Conservation (phyloP, 805 yeast genomes). For the Hagleromyces aurorensis region DNA sequence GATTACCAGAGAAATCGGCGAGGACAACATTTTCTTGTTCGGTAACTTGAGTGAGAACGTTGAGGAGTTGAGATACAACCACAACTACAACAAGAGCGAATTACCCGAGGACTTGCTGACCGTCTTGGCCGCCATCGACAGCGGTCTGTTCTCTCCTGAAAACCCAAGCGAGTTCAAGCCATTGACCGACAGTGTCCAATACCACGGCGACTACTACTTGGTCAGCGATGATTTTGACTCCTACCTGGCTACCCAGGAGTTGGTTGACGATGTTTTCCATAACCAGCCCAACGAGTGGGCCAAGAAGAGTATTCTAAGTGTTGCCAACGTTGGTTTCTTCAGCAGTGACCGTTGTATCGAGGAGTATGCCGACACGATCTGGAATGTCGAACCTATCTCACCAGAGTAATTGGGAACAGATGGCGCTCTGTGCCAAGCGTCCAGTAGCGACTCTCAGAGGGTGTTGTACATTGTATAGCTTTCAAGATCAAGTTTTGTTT, state of each 20-base stretch:
- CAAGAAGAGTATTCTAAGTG: constrained; percentile 65
- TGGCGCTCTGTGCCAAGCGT: too few relatives aligned
- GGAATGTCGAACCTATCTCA: constrained; percentile 76
- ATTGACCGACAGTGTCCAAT: constrained; percentile 58
- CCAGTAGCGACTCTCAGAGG: too few relatives aligned
- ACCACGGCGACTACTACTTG: constrained; percentile 78
- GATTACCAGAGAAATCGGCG: constrained; percentile 88
- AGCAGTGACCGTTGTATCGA: constrained; percentile 84
- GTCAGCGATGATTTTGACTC: constrained; percentile 87
- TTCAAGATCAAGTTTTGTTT: too few relatives aligned
- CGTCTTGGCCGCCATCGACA: constrained; percentile 61
- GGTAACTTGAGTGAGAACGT: constrained; percentile 89
- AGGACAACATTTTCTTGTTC: constrained; percentile 84
- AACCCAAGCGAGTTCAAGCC: constrained; percentile 51
- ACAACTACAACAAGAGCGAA: constrained; percentile 45
- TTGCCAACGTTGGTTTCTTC: constrained; percentile 92
- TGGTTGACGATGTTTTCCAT: constrained; percentile 63
- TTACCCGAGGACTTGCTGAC: constrained; percentile 51
- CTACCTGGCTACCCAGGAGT: constrained; percentile 71
- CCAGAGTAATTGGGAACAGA: constrained; percentile 14
- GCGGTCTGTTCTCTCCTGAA: constrained; percentile 64
- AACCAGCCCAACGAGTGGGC: constrained; percentile 65
- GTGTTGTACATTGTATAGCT: too few relatives aligned
- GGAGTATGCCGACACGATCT: constrained; percentile 85
- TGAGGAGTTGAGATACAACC: constrained; percentile 73